Evolutionary conservation across 2,329 filamentous ascomycete genomes (phyloP), one percentile per base, ranked within the genome.

Genomic region (Aureobasidium sp.): DNA sequence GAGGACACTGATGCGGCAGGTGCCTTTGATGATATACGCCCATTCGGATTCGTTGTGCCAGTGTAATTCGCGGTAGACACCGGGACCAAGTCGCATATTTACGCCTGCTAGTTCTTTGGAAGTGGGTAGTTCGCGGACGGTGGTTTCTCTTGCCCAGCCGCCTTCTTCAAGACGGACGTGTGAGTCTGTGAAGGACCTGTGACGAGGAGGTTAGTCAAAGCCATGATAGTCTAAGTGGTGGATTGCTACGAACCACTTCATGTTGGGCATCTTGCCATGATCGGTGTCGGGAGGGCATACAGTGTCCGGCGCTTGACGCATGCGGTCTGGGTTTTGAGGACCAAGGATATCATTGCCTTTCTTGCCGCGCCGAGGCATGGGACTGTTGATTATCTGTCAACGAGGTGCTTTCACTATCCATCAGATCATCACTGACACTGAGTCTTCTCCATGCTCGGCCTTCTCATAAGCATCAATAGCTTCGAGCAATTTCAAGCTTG

Each of bases 91-190:
- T 12, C 88, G 83, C 88, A 91, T 91, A 72, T 91, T 90, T 61
- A 91, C 88, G 44, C 86, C 85, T 2, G 88, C 88, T 48, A 91
- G 80, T 70, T 90, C 86, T n/a, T 84, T 79, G 67, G 84, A 87
- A 8, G 82, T 82, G 36, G 82, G 80, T 3, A 89, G 78, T 73
- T 88, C 85, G 36, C 84, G 80, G 17, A 85, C 75, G 4, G 86
- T 89, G 0, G 87, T 90, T 73, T 91, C 86, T 27, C 88, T 81
- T 1, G 88, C 89, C 88, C 88, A 91, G 59, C 88, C 87, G 52
- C 86, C 87, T 73, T 90, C 87, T 80, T 90, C 77, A 37, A 79
- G 78, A 39, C 77, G 75, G 17, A 76, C 73, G 61, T 79, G 76
- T 0, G 76, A 78, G 68, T 78, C 77, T 37, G 76, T 74, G 63